Evolutionary conservation across 2,329 filamentous ascomycete species (phyloP).

Genomic region (Tolypocladium ovalisporum): DNA sequence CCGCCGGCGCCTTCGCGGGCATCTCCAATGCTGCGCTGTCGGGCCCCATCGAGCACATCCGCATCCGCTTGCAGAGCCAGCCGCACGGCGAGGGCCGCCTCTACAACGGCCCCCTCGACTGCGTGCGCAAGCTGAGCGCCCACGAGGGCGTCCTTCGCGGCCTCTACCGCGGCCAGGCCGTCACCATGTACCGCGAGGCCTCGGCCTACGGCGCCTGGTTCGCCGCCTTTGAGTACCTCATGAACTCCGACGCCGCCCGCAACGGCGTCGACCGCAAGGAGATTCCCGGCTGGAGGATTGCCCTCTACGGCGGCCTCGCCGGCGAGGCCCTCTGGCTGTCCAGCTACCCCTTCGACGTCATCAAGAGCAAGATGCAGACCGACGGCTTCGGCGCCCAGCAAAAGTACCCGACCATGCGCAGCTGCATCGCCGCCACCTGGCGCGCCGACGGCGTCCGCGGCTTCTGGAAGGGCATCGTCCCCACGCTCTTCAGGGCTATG

Average conservation of each 20-base stretch:
- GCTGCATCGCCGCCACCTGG: slow-evolving; percentile 81
- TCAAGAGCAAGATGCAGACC: slow-evolving; percentile 99
- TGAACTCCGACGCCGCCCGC: slow-evolving; percentile 77
- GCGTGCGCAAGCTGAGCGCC: slow-evolving; percentile 69
- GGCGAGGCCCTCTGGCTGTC: slow-evolving; percentile 89
- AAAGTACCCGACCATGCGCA: slow-evolving; percentile 71
- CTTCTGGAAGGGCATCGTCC: slow-evolving; percentile 91
- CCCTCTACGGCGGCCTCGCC: slow-evolving; percentile 83
- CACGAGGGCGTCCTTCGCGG: slow-evolving; percentile 55
- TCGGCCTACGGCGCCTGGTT: slow-evolving; percentile 97
- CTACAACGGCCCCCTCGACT: slow-evolving; percentile 80
- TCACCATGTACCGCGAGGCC: slow-evolving; percentile 81
- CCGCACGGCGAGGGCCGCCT: slow-evolving; percentile 72
- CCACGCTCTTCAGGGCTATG: slow-evolving; percentile 89
- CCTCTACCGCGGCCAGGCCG: slow-evolving; percentile 76
- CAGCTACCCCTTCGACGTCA: slow-evolving; percentile 91
- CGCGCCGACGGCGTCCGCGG: slow-evolving; percentile 64
- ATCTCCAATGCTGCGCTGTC: slow-evolving; percentile 83
- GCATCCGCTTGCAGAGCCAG: slow-evolving; percentile 92
- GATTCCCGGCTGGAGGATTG: slow-evolving; percentile 75
- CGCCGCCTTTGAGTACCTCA: slow-evolving; percentile 86
- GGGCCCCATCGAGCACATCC: slow-evolving; percentile 89
- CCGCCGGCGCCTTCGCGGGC: slow-evolving; percentile 83
- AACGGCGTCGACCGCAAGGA: slow-evolving; percentile 67
- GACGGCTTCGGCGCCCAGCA: slow-evolving; percentile 71